Evolutionary conservation across 257 asterid species (phyloP).

Genomic region (Datura wrightii): DNA sequence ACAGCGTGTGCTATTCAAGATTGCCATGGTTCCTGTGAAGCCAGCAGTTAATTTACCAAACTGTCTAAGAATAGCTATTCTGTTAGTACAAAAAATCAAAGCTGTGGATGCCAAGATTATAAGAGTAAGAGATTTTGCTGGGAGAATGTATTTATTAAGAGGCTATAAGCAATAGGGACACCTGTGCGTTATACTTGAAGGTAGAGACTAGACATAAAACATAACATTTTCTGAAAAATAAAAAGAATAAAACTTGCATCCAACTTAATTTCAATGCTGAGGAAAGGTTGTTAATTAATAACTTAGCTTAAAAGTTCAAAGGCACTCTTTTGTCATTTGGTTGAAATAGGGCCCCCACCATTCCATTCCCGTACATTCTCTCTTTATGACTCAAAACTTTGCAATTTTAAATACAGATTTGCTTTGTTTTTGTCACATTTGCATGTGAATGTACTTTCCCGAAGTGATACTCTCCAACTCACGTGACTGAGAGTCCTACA

Average conservation of each 20-base stretch:
- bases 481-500: conserved; percentile 49
- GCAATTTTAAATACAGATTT: conserved; percentile 46
- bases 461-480: conserved; percentile 45
- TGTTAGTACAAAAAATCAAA: conserved; percentile 20
- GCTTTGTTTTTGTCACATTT: conserved; percentile 54
- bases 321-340: conserved; percentile 8
- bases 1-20: conserved; percentile 16
- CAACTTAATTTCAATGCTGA: neutral
- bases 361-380: conserved; percentile 18
- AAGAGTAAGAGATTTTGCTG: conserved; percentile 1
- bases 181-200: neutral
- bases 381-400: conserved; percentile 42
- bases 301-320: neutral
- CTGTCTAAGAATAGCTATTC: neutral
- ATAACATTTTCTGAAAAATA: neutral
- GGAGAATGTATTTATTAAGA: neutral
- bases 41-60: neutral
- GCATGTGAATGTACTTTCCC: conserved; percentile 76
- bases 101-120: conserved; percentile 24
- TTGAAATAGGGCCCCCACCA: conserved; percentile 20
- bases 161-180: neutral
- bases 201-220: neutral
- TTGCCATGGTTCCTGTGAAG: conserved; percentile 23
- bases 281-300: conserved; percentile 17
- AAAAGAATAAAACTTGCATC: neutral